Evolutionary conservation across 1,284 basidiomycete genomes (phyloP), one percentile per base, ranked within the genome.

Genomic region (Sporisorium scitamineum): DNA sequence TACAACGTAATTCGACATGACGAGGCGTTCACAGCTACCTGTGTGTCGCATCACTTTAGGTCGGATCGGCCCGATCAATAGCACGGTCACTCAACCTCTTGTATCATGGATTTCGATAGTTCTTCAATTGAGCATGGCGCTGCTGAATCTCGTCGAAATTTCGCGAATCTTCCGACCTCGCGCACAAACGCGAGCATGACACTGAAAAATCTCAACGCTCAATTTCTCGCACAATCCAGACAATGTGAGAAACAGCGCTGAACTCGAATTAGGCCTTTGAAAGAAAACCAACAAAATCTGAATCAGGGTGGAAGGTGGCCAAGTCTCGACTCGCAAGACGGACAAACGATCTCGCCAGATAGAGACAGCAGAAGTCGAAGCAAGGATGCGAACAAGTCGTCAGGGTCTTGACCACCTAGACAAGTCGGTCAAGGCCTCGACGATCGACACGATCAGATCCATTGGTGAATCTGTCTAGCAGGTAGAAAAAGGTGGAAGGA

Each of bases 361-460:
- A 24, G 24, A 37, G 34, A 53, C 14, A 16, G 22, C n/a, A 24
- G 52, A 53, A 53, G 32, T 41, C 52, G 52, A 42, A 29, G 14
- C 34, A 22, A 20, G 32, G 42, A 16, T 10, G 50, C 20, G 27
- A 18, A 18, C 16, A 41, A 6, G 45, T 45, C 34, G 39, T 41
- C 31, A 32, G 11, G 52, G 58, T 10, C 53, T 41, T 26, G 44
- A 26, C 66, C 66, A 62, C 26, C 60, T 42, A 9, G 59, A 68
- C 18, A 68, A 18, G 53, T 58, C 60, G 54, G 51, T 60, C 50
- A 68, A 39, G 2, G 59, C 45, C 29, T 68, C 59, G 16, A 68
- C 26, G 7, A 68, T 26, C 16, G 29, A 34, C 10, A 16, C 18
- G 39, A 68, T 61, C 27, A 50, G 41, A 24, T 68, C 66, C n/a